A percentile compares a stretch with the other conserved stretches of the same genome.
phyloP scores from a whole-genome alignment of 1,284 basidiomycete species.

The Fistulina hepatica region DNA sequence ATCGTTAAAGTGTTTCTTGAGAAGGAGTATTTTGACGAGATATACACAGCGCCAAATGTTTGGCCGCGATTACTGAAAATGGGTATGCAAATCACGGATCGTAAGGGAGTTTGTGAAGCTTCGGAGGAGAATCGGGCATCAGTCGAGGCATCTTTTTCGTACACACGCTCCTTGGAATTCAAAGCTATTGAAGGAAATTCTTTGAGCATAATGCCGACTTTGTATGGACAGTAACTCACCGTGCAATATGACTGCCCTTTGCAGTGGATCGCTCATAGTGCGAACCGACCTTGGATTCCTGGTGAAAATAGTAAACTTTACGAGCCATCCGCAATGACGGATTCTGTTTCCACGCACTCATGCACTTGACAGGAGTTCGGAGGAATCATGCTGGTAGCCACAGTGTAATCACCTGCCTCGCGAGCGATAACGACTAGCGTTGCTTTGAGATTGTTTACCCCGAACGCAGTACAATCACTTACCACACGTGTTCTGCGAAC shows the following conservation, averaged over 20 bases:
- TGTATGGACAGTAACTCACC: conserved; percentile 27
- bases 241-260: conserved; percentile 53
- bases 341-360: conserved; percentile 32
- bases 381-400: conserved; percentile 52
- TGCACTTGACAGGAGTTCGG: conserved; percentile 56
- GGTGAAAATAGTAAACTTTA: background rate
- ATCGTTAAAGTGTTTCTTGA: conserved; percentile 49
- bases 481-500: conserved; percentile 54
- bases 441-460: conserved; percentile 1
- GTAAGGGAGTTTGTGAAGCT: conserved; percentile 44
- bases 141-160: conserved; percentile 45
- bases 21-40: conserved; percentile 55
- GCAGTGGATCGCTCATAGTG: conserved; percentile 46
- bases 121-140: conserved; percentile 59
- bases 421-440: conserved; percentile 48
- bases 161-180: conserved; percentile 51
- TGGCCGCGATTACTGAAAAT: conserved; percentile 64
- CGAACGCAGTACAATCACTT: conserved; percentile 9
- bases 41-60: conserved; percentile 43
- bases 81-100: conserved; percentile 55
- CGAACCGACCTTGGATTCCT: conserved; percentile 53
- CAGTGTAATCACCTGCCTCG: conserved; percentile 56
- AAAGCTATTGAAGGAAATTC: conserved; percentile 32
- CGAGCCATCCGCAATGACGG: background rate
- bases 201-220: conserved; percentile 4